phyloP scores from a whole-genome alignment of 1,284 basidiomycete genomes.

The Meira miltonrushii region DNA sequence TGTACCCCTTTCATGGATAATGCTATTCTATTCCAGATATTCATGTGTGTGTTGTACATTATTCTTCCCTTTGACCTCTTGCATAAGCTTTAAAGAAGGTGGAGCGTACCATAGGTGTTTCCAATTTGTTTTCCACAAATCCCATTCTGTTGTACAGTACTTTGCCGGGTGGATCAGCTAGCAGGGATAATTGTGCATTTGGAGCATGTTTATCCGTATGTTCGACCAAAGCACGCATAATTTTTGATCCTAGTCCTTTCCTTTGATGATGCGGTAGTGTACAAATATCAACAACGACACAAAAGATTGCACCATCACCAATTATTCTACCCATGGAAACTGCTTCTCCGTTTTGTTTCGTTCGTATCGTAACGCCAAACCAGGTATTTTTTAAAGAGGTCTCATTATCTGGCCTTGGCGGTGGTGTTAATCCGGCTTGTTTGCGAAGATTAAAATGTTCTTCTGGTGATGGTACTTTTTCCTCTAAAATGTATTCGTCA shows the following conservation, averaged over 20 bases:
- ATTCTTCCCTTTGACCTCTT: background rate
- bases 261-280: background rate
- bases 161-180: conserved; percentile 1
- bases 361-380: conserved; percentile 7
- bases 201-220: background rate
- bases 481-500: background rate
- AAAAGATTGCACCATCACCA: conserved; percentile 1
- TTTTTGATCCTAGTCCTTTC: background rate
- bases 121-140: background rate
- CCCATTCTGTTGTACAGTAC: background rate
- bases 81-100: background rate
- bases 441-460: conserved; percentile 1
- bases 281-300: background rate
- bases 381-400: background rate
- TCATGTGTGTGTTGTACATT: background rate
- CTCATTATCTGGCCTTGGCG: conserved; percentile 2
- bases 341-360: background rate
- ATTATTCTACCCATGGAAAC: conserved; percentile 7
- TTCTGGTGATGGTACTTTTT: background rate
- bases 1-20: background rate
- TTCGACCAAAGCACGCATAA: background rate
- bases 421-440: conserved; percentile 4
- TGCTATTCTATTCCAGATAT: background rate
- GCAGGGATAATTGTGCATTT: background rate
- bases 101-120: background rate